A percentile compares a stretch with the other conserved stretches of the same genome.
Conservation (phyloP, 2,329 filamentous ascomycete species). For the Diplocarpon rosae region DNA sequence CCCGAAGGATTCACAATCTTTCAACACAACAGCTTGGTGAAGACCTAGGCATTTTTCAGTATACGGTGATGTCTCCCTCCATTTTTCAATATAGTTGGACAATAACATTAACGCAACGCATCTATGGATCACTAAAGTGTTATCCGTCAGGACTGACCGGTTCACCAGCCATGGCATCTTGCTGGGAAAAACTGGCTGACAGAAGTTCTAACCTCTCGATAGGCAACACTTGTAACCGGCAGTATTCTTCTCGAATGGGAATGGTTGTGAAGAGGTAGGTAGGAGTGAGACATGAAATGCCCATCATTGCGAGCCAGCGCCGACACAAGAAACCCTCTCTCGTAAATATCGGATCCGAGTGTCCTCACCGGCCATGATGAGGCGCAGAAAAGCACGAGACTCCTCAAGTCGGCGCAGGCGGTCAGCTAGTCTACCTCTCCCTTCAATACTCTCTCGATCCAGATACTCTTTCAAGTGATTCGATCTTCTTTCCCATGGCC, state of each 20-base stretch:
- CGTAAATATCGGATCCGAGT: constrained; percentile 17
- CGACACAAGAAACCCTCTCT: constrained; percentile 16
- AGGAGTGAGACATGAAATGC: constrained; percentile 50
- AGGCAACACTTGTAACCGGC: constrained; percentile 49
- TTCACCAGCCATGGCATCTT: too few species aligned
- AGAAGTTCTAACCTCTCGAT: constrained; percentile 33
- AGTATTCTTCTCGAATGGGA: constrained; percentile 52
- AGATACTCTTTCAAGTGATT: constrained; percentile 35
- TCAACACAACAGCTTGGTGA: constrained; percentile 45
- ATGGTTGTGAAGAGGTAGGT: constrained; percentile 41
- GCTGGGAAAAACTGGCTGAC: neutral
- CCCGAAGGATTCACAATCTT: constrained; percentile 38
- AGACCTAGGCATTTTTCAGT: constrained; percentile 27
- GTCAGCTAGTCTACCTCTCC: constrained; percentile 19
- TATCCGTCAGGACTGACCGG: too few species aligned
- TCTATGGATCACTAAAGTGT: neutral
- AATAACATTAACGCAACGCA: too few species aligned
- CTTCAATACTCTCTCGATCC: constrained; percentile 26
- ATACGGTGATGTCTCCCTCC: neutral
- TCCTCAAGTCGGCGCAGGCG: constrained; percentile 38
- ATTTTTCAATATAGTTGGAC: too few species aligned
- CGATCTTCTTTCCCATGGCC: constrained; percentile 36
- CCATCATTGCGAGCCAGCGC: constrained; percentile 34
- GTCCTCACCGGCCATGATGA: constrained; percentile 11
- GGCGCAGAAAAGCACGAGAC: constrained; percentile 6